Evolutionary conservation across 371 early-diverging fungal species (phyloP).

Genomic region (Mortierella sp.): DNA sequence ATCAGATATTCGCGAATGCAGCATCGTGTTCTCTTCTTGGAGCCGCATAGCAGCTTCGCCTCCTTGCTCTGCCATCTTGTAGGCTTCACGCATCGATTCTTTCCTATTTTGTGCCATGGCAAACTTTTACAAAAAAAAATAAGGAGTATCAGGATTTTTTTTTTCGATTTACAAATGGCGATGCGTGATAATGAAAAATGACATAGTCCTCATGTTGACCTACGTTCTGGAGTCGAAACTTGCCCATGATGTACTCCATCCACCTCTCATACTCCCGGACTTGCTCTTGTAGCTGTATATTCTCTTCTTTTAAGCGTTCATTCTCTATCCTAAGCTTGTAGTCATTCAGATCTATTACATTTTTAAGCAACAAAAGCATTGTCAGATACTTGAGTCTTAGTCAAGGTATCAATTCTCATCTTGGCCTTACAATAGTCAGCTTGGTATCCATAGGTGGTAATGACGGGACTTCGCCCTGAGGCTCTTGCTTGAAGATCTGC

Average conservation of each 20-base stretch:
- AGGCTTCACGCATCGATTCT: constrained; percentile 52
- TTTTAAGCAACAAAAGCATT: not conserved
- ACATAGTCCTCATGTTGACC: not conserved
- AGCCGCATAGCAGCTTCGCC: constrained; percentile 34
- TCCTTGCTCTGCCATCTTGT: constrained; percentile 53
- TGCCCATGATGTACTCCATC: constrained; percentile 54
- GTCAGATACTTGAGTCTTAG: not conserved
- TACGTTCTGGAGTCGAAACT: constrained; percentile 55
- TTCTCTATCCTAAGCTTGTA: constrained; percentile 44
- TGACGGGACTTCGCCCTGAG: not conserved
- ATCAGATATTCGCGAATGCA: constrained; percentile 34
- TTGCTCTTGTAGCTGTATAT: constrained; percentile 48
- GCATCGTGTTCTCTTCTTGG: constrained; percentile 34
- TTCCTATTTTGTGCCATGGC: constrained; percentile 53
- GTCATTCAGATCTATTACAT: constrained; percentile 25
- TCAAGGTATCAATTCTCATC: not conserved
- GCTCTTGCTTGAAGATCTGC: constrained; percentile 27
- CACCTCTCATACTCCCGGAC: constrained; percentile 50
- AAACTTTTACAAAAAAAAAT: constrained; percentile 16
- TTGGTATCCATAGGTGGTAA: constrained; percentile 1
- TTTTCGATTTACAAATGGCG: not conserved
- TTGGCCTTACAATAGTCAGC: not conserved
- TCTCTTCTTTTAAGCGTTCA: constrained; percentile 48
- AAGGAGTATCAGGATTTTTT: not conserved
- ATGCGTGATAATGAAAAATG: not conserved